Conservation (phyloP, 1,139 yeast species). For the Lodderomyces margitis region DNA sequence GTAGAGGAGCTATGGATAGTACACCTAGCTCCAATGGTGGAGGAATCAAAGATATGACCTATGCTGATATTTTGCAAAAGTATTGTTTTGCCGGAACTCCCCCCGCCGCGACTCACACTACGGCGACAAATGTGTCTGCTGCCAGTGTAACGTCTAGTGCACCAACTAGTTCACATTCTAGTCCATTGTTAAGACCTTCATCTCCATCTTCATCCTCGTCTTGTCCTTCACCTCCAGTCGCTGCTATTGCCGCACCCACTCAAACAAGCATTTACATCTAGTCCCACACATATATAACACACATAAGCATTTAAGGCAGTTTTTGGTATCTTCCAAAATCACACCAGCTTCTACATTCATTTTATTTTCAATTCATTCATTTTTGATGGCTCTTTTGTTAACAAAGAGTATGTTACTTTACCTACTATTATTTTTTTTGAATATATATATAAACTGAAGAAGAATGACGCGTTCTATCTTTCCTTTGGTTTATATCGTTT, state of each 20-base stretch:
- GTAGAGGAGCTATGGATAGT: neutral
- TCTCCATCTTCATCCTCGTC: neutral
- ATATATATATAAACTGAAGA: too few relatives aligned
- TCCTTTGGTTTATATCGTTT: too few relatives aligned
- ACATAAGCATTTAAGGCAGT: too few relatives aligned
- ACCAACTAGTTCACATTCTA: neutral
- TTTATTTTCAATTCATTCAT: neutral
- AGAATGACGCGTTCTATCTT: too few relatives aligned
- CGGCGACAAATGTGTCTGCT: neutral
- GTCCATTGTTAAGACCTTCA: neutral
- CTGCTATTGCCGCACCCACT: neutral
- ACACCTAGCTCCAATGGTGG: neutral
- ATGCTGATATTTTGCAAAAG: conserved; percentile 31
- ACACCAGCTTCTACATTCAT: too few relatives aligned
- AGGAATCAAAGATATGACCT: conserved; percentile 20
- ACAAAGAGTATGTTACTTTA: too few relatives aligned
- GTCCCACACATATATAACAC: too few relatives aligned
- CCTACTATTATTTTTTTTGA: too few relatives aligned
- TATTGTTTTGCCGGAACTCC: conserved; percentile 31
- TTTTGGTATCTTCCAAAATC: too few relatives aligned
- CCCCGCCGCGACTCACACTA: neutral
- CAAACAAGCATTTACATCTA: conserved; percentile 1
- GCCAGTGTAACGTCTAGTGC: neutral
- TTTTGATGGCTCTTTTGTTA: too few relatives aligned
- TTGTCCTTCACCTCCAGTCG: neutral